Evolutionary conservation across 2,329 filamentous ascomycete genomes (phyloP).

Genomic region (Beauveria scarabaeidicola): DNA sequence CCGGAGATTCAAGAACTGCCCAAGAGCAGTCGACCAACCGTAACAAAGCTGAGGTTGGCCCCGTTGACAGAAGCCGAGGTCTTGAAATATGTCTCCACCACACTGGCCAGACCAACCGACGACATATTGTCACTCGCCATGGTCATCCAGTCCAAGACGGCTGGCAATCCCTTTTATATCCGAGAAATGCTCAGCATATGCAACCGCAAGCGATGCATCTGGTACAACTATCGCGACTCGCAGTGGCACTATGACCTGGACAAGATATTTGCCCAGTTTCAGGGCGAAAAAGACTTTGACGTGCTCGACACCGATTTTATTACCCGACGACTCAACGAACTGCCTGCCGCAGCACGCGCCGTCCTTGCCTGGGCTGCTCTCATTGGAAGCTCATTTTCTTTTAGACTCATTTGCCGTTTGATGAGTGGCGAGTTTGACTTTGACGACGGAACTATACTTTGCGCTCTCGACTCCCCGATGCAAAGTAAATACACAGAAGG

Average conservation of each 20-base stretch:
- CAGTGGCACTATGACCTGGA: constrained; percentile 83
- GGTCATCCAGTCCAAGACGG: constrained; percentile 81
- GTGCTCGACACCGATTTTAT: constrained; percentile 79
- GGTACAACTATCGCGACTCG: constrained; percentile 78
- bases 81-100: constrained; percentile 71
- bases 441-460: constrained; percentile 36
- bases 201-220: constrained; percentile 79
- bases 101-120: constrained; percentile 64
- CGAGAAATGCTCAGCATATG: constrained; percentile 84
- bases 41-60: constrained; percentile 62
- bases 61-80: constrained; percentile 75
- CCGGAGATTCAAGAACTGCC: constrained; percentile 40
- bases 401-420: constrained; percentile 67
- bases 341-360: constrained; percentile 64
- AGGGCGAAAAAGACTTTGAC: constrained; percentile 68
- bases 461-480: constrained; percentile 15
- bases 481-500: constrained; percentile 45
- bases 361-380: constrained; percentile 83
- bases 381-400: constrained; percentile 75
- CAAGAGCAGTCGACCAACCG: constrained; percentile 40
- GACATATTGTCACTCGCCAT: constrained; percentile 70
- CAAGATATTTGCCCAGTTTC: constrained; percentile 76
- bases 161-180: constrained; percentile 85
- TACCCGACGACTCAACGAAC: constrained; percentile 64
- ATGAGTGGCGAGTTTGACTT: constrained; percentile 67